Percentiles rank a stretch among this genome's conserved stretches.
Evolutionary conservation across 139 green algal species (phyloP).

Genomic region (Volvox africanus): DNA sequence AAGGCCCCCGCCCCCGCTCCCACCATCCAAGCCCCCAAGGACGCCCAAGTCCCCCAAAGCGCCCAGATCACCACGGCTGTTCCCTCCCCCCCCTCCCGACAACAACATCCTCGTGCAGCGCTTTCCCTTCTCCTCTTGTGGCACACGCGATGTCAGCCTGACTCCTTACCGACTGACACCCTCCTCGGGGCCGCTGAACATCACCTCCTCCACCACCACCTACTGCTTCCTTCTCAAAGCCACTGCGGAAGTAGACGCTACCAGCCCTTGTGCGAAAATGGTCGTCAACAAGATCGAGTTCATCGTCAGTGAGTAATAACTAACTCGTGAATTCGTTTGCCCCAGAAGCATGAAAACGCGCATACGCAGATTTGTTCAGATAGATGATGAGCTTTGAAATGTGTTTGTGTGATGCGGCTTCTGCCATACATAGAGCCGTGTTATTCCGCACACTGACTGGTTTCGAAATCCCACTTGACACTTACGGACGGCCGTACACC

Average conservation of each 20-base stretch:
- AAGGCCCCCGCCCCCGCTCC: neutral
- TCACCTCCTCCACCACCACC: neutral
- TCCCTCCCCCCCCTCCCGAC: too few species aligned
- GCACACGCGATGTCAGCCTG: neutral
- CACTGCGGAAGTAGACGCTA: neutral
- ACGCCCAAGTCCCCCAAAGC: neutral
- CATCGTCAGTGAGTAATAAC: neutral
- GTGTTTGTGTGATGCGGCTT: neutral
- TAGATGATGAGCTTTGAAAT: neutral
- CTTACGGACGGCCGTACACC: too few species aligned
- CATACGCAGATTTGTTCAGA: neutral
- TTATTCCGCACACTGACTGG: neutral
- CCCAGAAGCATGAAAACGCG: neutral
- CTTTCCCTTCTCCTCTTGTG: neutral
- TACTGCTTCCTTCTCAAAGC: neutral
- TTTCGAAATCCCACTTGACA: neutral
- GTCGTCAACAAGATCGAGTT: neutral
- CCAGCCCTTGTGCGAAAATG: neutral
- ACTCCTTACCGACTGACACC: neutral
- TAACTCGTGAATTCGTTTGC: neutral
- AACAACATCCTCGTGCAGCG: neutral
- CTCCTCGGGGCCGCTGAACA: neutral
- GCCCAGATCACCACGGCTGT: neutral
- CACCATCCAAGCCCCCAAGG: neutral
- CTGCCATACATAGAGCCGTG: neutral